phyloP scores from a whole-genome alignment of 257 asterid genomes.

The Solanum boliviense region DNA sequence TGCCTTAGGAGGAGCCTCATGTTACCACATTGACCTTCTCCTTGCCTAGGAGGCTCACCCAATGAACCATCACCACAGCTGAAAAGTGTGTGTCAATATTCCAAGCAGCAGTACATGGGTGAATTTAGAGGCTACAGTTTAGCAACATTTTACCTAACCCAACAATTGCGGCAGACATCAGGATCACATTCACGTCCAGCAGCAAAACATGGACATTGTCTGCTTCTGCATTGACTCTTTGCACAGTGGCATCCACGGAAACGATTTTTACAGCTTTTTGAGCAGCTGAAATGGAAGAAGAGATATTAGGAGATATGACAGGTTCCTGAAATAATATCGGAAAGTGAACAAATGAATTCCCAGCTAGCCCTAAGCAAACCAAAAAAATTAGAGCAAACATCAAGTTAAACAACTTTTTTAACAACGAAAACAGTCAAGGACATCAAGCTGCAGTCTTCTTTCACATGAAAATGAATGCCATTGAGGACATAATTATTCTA shows the following conservation, averaged over 20 bases:
- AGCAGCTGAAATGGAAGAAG: slow-evolving; percentile 49
- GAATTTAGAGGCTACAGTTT: background rate
- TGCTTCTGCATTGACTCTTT: slow-evolving; percentile 97
- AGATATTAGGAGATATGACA: background rate
- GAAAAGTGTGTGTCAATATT: slow-evolving; percentile 11
- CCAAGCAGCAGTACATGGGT: background rate
- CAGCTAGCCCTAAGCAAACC: background rate
- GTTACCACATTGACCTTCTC: slow-evolving; percentile 89
- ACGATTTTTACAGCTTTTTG: slow-evolving; percentile 88
- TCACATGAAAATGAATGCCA: background rate
- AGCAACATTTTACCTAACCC: slow-evolving; percentile 66
- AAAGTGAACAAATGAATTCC: background rate
- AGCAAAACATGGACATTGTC: slow-evolving; percentile 99
- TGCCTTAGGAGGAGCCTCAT: slow-evolving; percentile 92
- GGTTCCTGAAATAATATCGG: background rate
- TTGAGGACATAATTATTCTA: background rate
- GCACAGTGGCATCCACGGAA: slow-evolving; percentile 99
- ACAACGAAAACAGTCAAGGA: background rate
- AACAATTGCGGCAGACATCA: slow-evolving; percentile 97
- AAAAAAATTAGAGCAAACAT: background rate
- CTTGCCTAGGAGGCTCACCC: slow-evolving; percentile 78
- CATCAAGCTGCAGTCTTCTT: background rate
- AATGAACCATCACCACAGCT: slow-evolving; percentile 79
- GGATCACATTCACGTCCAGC: slow-evolving; percentile 99
- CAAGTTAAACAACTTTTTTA: background rate